Evolutionary conservation across 2,329 filamentous ascomycete genomes (phyloP).

Genomic region (Neospermospora avenae): DNA sequence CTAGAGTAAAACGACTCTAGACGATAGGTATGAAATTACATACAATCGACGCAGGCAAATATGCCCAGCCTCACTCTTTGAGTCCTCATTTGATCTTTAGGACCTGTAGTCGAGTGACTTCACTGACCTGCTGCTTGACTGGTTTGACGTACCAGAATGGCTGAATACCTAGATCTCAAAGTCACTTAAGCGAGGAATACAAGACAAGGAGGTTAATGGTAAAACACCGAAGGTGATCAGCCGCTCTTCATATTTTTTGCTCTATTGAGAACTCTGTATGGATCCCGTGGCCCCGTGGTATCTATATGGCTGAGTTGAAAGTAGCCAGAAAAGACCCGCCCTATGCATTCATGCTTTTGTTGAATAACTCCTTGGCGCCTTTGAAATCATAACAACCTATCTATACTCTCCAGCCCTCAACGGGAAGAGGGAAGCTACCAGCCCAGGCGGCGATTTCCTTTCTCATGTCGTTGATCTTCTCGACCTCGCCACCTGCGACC

Average conservation of each 20-base stretch:
- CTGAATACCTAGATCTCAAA: too few relatives aligned
- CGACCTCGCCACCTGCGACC: constrained; percentile 73
- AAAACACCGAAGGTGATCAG: background rate
- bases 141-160: too few relatives aligned
- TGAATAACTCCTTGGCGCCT: constrained; percentile 21
- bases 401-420: constrained; percentile 62
- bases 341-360: constrained; percentile 21
- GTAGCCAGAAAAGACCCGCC: constrained; percentile 24
- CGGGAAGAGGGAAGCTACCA: constrained; percentile 85
- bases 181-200: background rate
- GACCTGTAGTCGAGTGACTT: too few relatives aligned
- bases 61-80: too few relatives aligned
- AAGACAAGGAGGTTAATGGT: background rate
- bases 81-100: too few relatives aligned
- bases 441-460: constrained; percentile 90
- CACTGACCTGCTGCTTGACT: too few relatives aligned
- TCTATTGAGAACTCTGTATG: background rate
- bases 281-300: constrained; percentile 22
- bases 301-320: constrained; percentile 31
- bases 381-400: constrained; percentile 15
- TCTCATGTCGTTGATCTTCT: constrained; percentile 79
- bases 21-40: too few relatives aligned
- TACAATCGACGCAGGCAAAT: too few relatives aligned
- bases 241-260: constrained; percentile 8
- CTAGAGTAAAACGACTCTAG: too few relatives aligned